Base-by-base conservation (phyloP, 2,329 filamentous ascomycete species). In the Arachnomyces sp. region DNA sequence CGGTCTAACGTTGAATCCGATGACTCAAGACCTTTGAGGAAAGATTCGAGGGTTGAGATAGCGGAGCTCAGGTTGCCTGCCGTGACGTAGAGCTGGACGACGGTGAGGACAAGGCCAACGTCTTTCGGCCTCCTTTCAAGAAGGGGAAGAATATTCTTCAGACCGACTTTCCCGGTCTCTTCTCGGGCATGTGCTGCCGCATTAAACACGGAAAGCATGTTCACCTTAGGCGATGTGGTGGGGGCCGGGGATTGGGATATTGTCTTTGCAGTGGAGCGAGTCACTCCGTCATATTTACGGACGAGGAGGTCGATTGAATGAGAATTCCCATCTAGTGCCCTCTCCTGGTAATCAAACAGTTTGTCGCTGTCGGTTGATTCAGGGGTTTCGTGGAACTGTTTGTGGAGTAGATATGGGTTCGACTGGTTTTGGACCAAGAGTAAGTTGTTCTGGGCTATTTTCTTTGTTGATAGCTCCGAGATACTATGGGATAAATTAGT, bases 51-150 rank as follows among this genome's bases (percentile, higher is more conserved):
- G 4, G 86, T 70, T n/a, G 73, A 69, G 28, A 88, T 76, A 3
- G 90, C 90, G 3, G 83, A 80, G 21, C 76, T 81, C 18, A 78
- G 73, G 56, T 90, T 87, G 34, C 81, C 77, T 31, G 73, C 77
- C 37, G 80, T 71, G 12, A 92, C 70, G 56, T 93, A 88, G 33
- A 95, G 74, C 59, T 95, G 88, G 7, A 90, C 74, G 41, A 87
- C 75, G 7, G 86, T 88, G 30, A 95, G 69, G 16, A 86, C 67
- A 3, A 95, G 71, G 1, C 89, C 90, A 15, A 95, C 69, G 56
- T 95, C 87, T 44, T 78, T 77, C 0, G 88, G 86, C 21, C 86
- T 73, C 55, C 79, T 82, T 52, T 86, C 81, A 5, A 90, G 67
- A 9, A 89, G 61, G 1, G 77, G 75, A 3, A 86, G 63, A 17